Conservation (phyloP, 768 basidiomycete species). For the Rubroboletus satanas region DNA sequence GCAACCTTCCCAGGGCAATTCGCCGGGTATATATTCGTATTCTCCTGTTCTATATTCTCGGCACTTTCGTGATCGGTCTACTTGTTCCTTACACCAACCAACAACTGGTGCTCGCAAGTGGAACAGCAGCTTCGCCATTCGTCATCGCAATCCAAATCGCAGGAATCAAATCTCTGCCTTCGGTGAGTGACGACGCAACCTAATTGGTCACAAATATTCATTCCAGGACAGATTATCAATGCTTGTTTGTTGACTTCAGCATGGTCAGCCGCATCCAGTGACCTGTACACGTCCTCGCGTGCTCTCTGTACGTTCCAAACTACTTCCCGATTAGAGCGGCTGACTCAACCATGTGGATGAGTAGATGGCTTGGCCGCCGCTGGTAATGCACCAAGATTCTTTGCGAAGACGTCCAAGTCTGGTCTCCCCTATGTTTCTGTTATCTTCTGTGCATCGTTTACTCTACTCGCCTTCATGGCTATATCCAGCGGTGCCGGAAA, state of each 20-base stretch:
- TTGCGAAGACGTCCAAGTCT: conserved; percentile 59
- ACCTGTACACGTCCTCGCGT: conserved; percentile 85
- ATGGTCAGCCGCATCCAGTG: conserved; percentile 88
- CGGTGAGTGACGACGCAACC: conserved; percentile 41
- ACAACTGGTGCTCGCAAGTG: conserved; percentile 46
- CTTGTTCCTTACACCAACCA: conserved; percentile 72
- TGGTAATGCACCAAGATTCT: conserved; percentile 81
- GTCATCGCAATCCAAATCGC: conserved; percentile 85
- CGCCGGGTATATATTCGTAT: conserved; percentile 72
- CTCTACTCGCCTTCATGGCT: conserved; percentile 79
- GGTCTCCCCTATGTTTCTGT: conserved; percentile 80
- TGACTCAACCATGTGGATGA: not conserved
- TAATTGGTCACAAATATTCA: conserved; percentile 4
- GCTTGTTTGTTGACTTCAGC: conserved; percentile 83
- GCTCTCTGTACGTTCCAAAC: conserved; percentile 63
- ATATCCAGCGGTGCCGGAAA: conserved; percentile 58
- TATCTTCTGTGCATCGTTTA: conserved; percentile 62
- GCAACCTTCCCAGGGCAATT: conserved; percentile 55
- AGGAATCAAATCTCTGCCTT: conserved; percentile 84
- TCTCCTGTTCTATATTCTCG: conserved; percentile 68
- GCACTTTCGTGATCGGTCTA: conserved; percentile 76
- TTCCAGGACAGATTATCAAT: conserved; percentile 59
- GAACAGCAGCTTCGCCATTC: conserved; percentile 77
- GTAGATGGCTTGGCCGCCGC: conserved; percentile 75
- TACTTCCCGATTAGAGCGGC: not conserved